Base-by-base conservation (phyloP, 768 basidiomycete genomes). In the Amanita fuliginea region DNA sequence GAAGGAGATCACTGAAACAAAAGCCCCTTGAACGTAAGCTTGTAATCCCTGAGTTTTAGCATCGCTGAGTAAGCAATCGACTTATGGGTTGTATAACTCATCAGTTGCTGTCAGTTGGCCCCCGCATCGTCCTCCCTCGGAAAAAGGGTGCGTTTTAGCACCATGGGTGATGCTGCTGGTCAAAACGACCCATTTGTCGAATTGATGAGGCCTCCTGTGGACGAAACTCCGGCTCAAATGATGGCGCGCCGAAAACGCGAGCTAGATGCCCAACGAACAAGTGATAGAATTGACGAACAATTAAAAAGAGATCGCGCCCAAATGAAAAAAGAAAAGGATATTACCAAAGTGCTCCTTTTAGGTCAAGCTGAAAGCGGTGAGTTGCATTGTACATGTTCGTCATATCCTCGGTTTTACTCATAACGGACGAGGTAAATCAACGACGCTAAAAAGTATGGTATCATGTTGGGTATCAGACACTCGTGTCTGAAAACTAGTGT, bases 331-430 rank as follows among this genome's bases (percentile, higher is more conserved):
- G 65, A 72, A 42, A 69, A 66, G 48, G 66, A 68, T 54, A 62
- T 75, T 19, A 66, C 82, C 47, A 81, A 77, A 55, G 67, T 84
- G 33, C 61, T 84, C 1, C 55, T 84, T 2, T 64, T 83, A n/a
- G 82, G 82, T 24, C 80, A 81, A 56, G 72, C 78, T 33, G 81
- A 81, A 62, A 80, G 78, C 51, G 80, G 80, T 80, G 53, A 62
- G 77, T 65, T 22, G 16, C 19, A 47, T 49, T 7, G 7, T 19
- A 34, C 11, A 19, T 34, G 46, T 45, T 47, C 45, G 34, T 33
- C 42, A 46, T 22, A 37, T 48, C 22, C 34, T 37, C 26, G 22
- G 14, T 26, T 18, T 49, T 28, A 41, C 46, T 46, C 10, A 43
- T 16, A 41, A 45, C 47, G 44, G 42, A 22, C 46, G 64, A 81